These are phyloP conservation scores for Berberis thunbergii DNA, from an alignment of 164 flowering plant genomes.

Conservation along the genomic window DNA sequence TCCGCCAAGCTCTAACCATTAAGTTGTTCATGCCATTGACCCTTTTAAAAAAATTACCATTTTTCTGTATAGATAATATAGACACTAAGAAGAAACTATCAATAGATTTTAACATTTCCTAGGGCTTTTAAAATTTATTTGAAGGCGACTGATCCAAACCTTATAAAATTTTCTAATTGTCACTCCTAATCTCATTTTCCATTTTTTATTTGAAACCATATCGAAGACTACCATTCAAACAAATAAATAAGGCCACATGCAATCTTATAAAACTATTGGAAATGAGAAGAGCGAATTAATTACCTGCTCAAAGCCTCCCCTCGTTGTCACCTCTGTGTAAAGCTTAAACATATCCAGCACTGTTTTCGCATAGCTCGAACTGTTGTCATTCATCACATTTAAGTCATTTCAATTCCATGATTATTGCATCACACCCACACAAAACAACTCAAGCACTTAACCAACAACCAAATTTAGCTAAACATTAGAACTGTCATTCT, in stretches of 20 bases:
- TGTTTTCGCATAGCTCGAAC: slow-evolving; percentile 18
- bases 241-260: background rate
- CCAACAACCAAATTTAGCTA: too few relatives aligned
- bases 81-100: too few relatives aligned
- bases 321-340: slow-evolving; percentile 32
- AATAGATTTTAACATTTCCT: too few relatives aligned
- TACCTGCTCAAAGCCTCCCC: slow-evolving; percentile 41
- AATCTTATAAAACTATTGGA: background rate
- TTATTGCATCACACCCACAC: background rate
- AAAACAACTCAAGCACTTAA: background rate
- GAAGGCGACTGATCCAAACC: background rate
- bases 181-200: too few relatives aligned
- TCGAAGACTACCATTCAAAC: background rate
- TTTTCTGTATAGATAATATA: too few relatives aligned
- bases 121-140: too few relatives aligned
- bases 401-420: background rate
- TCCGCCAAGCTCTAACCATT: too few relatives aligned
- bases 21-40: too few relatives aligned
- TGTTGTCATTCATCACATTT: slow-evolving; percentile 12
- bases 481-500: too few relatives aligned
- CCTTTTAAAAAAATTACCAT: too few relatives aligned
- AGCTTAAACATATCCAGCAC: slow-evolving; percentile 23
- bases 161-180: background rate
- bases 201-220: too few relatives aligned
- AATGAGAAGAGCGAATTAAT: background rate